These are phyloP conservation scores for Saccharomycopsis fermentans DNA, from an alignment of 805 yeast species.

Conservation along the genomic window DNA sequence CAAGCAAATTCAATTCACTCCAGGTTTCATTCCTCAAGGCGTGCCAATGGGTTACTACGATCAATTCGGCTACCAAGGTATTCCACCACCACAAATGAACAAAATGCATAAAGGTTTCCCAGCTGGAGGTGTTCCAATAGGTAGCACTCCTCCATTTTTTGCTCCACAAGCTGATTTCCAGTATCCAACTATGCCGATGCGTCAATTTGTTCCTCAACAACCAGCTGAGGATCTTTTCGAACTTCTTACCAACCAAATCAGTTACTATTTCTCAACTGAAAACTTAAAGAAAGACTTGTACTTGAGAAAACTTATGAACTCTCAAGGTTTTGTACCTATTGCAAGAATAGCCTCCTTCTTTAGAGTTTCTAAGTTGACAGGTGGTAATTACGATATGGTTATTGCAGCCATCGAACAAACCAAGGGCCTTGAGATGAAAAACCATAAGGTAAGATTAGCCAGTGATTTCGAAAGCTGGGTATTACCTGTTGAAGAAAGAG, in stretches of 20 bases:
- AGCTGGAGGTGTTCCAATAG: background rate
- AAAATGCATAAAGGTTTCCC: background rate
- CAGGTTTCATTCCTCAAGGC: slow-evolving; percentile 13
- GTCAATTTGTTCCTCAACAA: background rate
- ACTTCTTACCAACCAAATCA: slow-evolving; percentile 47
- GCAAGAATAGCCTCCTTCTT: slow-evolving; percentile 57
- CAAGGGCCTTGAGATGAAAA: slow-evolving; percentile 27
- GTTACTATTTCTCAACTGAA: slow-evolving; percentile 83
- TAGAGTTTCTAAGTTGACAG: slow-evolving; percentile 60
- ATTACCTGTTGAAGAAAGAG: slow-evolving; percentile 24
- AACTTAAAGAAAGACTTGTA: slow-evolving; percentile 79
- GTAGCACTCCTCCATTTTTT: background rate
- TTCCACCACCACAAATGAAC: slow-evolving; percentile 1
- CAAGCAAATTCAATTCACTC: slow-evolving; percentile 8
- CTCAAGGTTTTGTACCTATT: slow-evolving; percentile 63
- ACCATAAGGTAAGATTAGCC: slow-evolving; percentile 50
- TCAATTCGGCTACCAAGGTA: slow-evolving; percentile 1
- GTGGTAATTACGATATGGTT: slow-evolving; percentile 43
- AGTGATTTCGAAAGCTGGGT: slow-evolving; percentile 59
- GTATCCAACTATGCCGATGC: background rate
- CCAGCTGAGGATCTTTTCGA: slow-evolving; percentile 3
- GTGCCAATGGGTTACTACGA: background rate
- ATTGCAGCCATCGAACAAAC: slow-evolving; percentile 37
- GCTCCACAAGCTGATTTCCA: slow-evolving; percentile 2
- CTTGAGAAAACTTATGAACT: slow-evolving; percentile 73